Evolutionary conservation across 129 eudicot species (phyloP), one percentile per base, ranked within the genome.

Genomic region (Flaveria sonorensis): DNA sequence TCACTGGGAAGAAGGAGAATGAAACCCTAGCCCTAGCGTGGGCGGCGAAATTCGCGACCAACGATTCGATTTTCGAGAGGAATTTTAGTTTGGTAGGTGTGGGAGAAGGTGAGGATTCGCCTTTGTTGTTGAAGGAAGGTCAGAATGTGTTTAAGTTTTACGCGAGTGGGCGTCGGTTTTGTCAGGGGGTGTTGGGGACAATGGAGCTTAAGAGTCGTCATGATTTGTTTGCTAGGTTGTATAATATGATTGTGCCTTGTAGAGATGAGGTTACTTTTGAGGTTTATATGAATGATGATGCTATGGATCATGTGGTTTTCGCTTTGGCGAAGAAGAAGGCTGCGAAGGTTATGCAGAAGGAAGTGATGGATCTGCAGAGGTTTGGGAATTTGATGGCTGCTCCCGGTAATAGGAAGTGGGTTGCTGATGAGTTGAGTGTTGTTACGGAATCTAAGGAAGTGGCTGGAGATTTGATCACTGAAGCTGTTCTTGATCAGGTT

Each of bases 231-330:
- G 86, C 98, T 0, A 86, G 92, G 72, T 20, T 91, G 87, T 93
- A 86, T 74, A 89, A 93, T 74, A 75, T 85, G 87, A 84, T 91
- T 71, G 96, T 93, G 78, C 91, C 90, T 1, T 84, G 90, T 75
- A 91, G 81, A 81, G 98, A 93, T 77, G 97, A 89, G 93, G 87
- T 93, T 48, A 87, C 86, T 1, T 81, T 93, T 51, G 98, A 93
- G 93, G 96, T 93, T 71, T 91, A 87, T 76, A 93, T 93, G 98
- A 93, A 93, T 67, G 98, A 93, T 68, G 98, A 93, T 73, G 86
- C 93, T 0, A 89, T 93, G 98, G 98, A 93, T 84, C 91, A 89
- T 72, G 91, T 93, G 68, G 89, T 93, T 20, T 89, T 93, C 65
- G 96, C 92, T 0, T n/a, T 93, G 77, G 98, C 96, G 0, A 93